Percentiles rank a stretch among this genome's conserved stretches.
Evolutionary conservation across 768 basidiomycete genomes (phyloP).

Genomic region (Amanita molliuscula): DNA sequence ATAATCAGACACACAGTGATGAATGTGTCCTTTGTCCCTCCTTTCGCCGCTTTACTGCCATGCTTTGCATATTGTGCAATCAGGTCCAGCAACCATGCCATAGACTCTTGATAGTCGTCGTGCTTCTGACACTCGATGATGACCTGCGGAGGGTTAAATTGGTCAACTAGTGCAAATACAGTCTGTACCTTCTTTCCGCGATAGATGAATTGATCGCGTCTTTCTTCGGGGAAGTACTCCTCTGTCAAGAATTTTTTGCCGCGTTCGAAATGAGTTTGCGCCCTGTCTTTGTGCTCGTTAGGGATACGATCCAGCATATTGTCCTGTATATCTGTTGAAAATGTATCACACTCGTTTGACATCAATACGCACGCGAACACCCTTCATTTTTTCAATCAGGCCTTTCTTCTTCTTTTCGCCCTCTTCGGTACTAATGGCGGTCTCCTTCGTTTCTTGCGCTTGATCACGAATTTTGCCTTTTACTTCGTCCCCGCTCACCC

Average conservation of each 20-base stretch:
- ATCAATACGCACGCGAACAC: conserved; percentile 24
- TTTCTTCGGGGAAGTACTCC: conserved; percentile 84
- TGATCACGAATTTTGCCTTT: background rate
- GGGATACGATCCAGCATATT: conserved; percentile 42
- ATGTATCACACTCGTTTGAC: conserved; percentile 15
- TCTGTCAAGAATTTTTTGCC: conserved; percentile 63
- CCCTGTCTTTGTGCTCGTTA: conserved; percentile 53
- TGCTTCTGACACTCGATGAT: conserved; percentile 91
- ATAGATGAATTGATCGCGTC: conserved; percentile 89
- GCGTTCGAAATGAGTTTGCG: conserved; percentile 42
- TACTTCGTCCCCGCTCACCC: background rate
- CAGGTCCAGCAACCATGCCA: conserved; percentile 61
- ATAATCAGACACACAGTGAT: background rate
- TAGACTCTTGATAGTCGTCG: conserved; percentile 75
- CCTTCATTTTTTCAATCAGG: conserved; percentile 24
- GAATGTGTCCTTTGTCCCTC: conserved; percentile 8
- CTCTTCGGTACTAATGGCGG: conserved; percentile 10
- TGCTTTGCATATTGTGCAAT: conserved; percentile 54
- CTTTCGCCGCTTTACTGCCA: conserved; percentile 21
- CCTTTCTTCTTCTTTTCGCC: conserved; percentile 23
- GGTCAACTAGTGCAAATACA: background rate
- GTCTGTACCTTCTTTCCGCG: conserved; percentile 73
- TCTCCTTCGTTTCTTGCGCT: conserved; percentile 5
- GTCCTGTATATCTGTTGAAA: conserved; percentile 14
- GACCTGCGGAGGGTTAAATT: conserved; percentile 28